phyloP scores from a whole-genome alignment of 495 filamentous ascomycete genomes.

The Trichoderma erinaceum region DNA sequence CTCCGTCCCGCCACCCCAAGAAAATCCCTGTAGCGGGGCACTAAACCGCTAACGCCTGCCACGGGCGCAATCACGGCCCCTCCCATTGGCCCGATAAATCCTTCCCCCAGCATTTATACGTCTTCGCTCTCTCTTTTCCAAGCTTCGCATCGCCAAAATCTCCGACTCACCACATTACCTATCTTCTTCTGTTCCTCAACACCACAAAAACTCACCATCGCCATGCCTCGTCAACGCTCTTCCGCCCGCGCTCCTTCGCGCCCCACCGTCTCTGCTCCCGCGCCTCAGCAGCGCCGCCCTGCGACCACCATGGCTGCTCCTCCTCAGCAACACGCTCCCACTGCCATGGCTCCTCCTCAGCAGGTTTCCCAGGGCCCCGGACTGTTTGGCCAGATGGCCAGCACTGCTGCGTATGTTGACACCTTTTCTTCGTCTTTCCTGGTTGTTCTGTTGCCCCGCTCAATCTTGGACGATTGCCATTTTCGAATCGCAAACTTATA shows the following conservation, averaged over 20 bases:
- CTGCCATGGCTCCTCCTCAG: constrained; percentile 48
- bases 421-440: neutral
- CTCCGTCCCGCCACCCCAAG: neutral
- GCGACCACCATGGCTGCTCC: constrained; percentile 17
- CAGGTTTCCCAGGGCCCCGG: constrained; percentile 60
- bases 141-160: neutral
- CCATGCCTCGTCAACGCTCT: constrained; percentile 76
- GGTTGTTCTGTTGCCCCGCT: too few species aligned
- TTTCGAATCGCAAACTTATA: neutral
- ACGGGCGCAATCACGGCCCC: neutral
- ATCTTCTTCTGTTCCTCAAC: neutral
- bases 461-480: neutral
- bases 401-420: constrained; percentile 70
- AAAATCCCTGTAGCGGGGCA: constrained; percentile 7
- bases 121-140: neutral
- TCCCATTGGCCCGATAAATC: constrained; percentile 15
- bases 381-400: constrained; percentile 80
- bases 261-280: constrained; percentile 57
- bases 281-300: constrained; percentile 41
- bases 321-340: constrained; percentile 53
- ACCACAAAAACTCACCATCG: constrained; percentile 25
- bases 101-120: neutral
- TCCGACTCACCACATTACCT: neutral
- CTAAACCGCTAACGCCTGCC: neutral
- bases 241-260: constrained; percentile 57